phyloP scores from a whole-genome alignment of 129 eudicot genomes.

The Apium graveolens region DNA sequence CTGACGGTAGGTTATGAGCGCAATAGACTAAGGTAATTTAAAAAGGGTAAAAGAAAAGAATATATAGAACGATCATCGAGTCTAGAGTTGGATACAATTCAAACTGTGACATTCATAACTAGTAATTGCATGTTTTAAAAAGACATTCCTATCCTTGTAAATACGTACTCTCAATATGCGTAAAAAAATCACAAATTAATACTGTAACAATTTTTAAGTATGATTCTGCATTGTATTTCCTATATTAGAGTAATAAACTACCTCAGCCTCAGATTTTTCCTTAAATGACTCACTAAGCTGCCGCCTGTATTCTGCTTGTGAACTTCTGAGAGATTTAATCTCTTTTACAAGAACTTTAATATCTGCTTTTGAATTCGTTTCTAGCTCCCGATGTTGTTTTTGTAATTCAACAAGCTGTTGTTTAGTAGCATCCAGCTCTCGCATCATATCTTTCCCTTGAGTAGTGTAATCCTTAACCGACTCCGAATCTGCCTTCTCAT shows the following conservation, averaged over 20 bases:
- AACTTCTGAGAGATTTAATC: conserved; percentile 77
- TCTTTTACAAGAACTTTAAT: conserved; percentile 80
- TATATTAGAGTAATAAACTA: conserved; percentile 18
- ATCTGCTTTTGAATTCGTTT: conserved; percentile 82
- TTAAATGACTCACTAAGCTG: conserved; percentile 52
- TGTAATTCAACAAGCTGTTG: conserved; percentile 45
- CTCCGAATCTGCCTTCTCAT: conserved; percentile 22
- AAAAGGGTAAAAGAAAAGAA: neutral
- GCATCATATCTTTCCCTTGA: conserved; percentile 46
- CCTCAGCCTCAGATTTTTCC: conserved; percentile 69
- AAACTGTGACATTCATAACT: neutral
- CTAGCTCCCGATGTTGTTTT: conserved; percentile 72
- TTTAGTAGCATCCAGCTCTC: conserved; percentile 62
- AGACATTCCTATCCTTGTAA: neutral
- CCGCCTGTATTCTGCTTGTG: conserved; percentile 64
- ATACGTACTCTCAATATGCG: too few relatives aligned
- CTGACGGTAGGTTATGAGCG: neutral
- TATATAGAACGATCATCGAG: neutral
- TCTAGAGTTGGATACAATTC: neutral
- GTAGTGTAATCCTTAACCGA: conserved; percentile 19
- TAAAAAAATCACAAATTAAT: neutral
- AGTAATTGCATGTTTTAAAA: neutral
- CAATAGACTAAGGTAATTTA: neutral
- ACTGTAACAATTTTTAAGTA: neutral
- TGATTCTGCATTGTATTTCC: neutral